Percentiles rank a stretch among this genome's conserved stretches.
Evolutionary conservation across 2,329 filamentous ascomycete species (phyloP).

Genomic region (Fusarium sp.): DNA sequence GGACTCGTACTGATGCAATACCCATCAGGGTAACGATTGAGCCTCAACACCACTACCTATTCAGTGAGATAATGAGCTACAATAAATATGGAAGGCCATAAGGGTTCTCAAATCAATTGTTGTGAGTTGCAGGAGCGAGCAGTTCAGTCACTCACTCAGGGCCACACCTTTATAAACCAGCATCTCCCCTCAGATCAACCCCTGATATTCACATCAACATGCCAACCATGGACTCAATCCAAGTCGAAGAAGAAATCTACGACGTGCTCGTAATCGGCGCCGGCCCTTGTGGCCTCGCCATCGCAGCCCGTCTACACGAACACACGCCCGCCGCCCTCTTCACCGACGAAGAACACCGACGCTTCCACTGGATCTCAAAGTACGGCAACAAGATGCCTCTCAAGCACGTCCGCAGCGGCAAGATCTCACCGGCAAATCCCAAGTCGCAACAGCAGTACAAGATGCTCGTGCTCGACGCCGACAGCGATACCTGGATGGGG

Average conservation of each 20-base stretch:
- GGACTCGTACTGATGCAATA: conserved; percentile 34
- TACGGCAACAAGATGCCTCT: conserved; percentile 69
- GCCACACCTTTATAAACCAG: conserved; percentile 8
- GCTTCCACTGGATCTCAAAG: conserved; percentile 81
- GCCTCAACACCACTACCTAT: conserved; percentile 2
- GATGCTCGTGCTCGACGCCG: conserved; percentile 75
- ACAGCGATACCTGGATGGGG: conserved; percentile 72
- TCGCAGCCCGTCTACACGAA: conserved; percentile 77
- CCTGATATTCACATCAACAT: not conserved
- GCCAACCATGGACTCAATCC: conserved; percentile 13
- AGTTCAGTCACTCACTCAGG: not conserved
- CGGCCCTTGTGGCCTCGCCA: conserved; percentile 79
- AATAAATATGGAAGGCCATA: not conserved
- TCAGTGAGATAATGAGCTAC: not conserved
- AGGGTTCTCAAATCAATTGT: conserved; percentile 15
- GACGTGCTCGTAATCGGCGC: conserved; percentile 80
- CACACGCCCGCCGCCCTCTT: conserved; percentile 81
- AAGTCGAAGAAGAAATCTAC: conserved; percentile 55
- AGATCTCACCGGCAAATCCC: conserved; percentile 34
- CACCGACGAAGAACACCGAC: conserved; percentile 82
- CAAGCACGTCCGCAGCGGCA: conserved; percentile 57
- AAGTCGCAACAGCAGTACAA: conserved; percentile 45
- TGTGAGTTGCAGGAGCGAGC: not conserved
- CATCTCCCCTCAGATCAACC: not conserved
- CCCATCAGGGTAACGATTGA: conserved; percentile 32